phyloP scores from a whole-genome alignment of 805 yeast species.

The Ogataea naganishii region DNA sequence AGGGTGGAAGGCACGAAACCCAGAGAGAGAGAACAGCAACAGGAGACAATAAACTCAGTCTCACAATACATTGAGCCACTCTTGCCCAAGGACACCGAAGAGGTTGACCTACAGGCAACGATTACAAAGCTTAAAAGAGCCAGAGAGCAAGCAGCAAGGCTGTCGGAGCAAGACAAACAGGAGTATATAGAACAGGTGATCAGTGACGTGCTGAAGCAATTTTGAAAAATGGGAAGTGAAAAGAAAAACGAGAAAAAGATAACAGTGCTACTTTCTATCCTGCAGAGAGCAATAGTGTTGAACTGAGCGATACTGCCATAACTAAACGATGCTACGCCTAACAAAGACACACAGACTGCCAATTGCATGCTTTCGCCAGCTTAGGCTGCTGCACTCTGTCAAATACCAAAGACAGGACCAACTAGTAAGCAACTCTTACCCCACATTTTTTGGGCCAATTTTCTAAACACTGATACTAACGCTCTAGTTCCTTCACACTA shows the following conservation, averaged over 20 bases:
- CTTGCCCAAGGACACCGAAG: slow-evolving; percentile 3
- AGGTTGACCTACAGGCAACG: slow-evolving; percentile 23
- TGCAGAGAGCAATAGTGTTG: slow-evolving; percentile 1
- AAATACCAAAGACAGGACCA: slow-evolving; percentile 8
- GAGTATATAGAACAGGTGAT: slow-evolving; percentile 28
- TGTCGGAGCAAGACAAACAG: slow-evolving; percentile 19
- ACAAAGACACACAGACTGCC: neutral
- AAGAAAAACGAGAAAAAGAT: neutral
- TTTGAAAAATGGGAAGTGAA: slow-evolving; percentile 11
- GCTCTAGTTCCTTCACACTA: slow-evolving; percentile 3
- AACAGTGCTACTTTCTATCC: neutral
- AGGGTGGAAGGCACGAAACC: too few relatives aligned
- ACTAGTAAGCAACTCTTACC: slow-evolving; percentile 7
- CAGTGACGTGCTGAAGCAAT: slow-evolving; percentile 29
- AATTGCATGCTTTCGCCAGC: neutral
- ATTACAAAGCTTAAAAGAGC: slow-evolving; percentile 28
- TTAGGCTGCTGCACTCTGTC: slow-evolving; percentile 1
- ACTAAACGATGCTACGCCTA: neutral
- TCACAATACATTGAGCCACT: slow-evolving; percentile 5
- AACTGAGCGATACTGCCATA: neutral
- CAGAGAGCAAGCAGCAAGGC: slow-evolving; percentile 19
- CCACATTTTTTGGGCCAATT: neutral
- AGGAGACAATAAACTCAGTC: too few relatives aligned
- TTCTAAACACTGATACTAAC: neutral
- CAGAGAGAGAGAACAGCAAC: too few relatives aligned